A percentile compares a stretch with the other conserved stretches of the same genome.
These are phyloP conservation scores for Pseudophaeomoniella oleicola DNA, from an alignment of 2,329 filamentous ascomycete species.

Conservation along the genomic window DNA sequence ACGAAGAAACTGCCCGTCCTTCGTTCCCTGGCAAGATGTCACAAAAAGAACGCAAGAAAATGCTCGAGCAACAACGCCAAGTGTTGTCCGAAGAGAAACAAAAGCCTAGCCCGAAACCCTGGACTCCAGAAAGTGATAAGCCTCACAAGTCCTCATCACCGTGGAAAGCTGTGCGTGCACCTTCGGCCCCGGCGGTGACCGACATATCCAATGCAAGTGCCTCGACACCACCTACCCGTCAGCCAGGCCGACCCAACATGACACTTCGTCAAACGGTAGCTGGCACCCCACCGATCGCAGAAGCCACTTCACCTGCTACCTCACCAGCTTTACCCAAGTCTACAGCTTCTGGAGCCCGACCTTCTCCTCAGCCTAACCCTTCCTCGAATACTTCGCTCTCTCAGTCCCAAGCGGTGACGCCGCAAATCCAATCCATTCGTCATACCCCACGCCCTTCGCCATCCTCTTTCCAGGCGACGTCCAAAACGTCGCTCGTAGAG, in stretches of 20 bases:
- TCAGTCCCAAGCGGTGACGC: slow-evolving; percentile 15
- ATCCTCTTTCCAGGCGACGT: slow-evolving; percentile 12
- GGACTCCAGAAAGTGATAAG: neutral
- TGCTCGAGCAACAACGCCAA: slow-evolving; percentile 52
- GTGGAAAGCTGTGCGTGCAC: slow-evolving; percentile 42
- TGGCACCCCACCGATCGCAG: slow-evolving; percentile 20
- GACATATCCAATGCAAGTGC: slow-evolving; percentile 2
- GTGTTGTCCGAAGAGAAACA: slow-evolving; percentile 21
- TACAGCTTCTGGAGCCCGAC: slow-evolving; percentile 1
- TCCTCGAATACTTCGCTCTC: slow-evolving; percentile 4
- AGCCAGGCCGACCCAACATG: slow-evolving; percentile 31
- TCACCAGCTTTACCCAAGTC: slow-evolving; percentile 4
- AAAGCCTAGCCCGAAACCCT: slow-evolving; percentile 18
- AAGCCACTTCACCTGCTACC: slow-evolving; percentile 3
- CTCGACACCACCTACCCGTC: slow-evolving; percentile 6
- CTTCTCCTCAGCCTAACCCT: neutral
- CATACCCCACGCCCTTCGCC: slow-evolving; percentile 21
- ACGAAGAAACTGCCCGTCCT: slow-evolving; percentile 20
- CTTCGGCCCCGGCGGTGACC: slow-evolving; percentile 5
- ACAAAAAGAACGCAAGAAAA: slow-evolving; percentile 81
- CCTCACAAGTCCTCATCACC: slow-evolving; percentile 27
- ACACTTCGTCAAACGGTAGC: slow-evolving; percentile 48
- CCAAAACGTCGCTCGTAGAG: slow-evolving; percentile 54
- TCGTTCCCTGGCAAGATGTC: slow-evolving; percentile 51
- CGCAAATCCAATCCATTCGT: slow-evolving; percentile 28